Evolutionary conservation across 2,329 filamentous ascomycete species (phyloP).

Genomic region (Alternaria gaisen): DNA sequence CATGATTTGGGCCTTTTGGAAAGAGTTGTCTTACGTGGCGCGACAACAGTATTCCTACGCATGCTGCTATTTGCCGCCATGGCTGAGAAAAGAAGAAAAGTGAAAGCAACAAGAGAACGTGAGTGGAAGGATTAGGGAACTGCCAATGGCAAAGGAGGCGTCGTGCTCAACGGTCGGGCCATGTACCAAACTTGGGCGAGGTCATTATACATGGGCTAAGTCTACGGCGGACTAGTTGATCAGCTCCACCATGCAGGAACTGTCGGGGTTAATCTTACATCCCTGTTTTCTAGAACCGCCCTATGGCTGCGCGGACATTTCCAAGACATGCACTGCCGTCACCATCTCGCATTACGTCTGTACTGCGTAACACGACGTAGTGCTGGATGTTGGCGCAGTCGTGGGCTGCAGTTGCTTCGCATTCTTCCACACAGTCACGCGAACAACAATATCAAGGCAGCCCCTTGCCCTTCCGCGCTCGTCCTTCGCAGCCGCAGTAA

Average conservation of each 20-base stretch:
- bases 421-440: not conserved
- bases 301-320: constrained; percentile 24
- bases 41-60: constrained; percentile 32
- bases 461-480: constrained; percentile 5
- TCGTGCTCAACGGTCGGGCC: constrained; percentile 4
- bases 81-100: not conserved
- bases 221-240: constrained; percentile 19
- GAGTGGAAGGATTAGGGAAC: not conserved
- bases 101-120: not conserved
- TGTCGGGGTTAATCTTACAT: constrained; percentile 13
- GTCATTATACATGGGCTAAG: constrained; percentile 24
- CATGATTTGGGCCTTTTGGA: constrained; percentile 7
- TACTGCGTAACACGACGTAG: not conserved
- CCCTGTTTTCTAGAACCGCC: constrained; percentile 25
- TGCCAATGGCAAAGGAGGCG: constrained; percentile 22
- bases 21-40: constrained; percentile 31
- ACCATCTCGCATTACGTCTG: constrained; percentile 5
- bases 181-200: constrained; percentile 17
- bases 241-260: constrained; percentile 30
- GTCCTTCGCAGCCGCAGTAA: not conserved
- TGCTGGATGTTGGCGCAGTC: not conserved
- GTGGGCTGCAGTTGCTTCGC: not conserved
- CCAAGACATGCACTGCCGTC: constrained; percentile 13
- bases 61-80: constrained; percentile 41
- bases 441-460: constrained; percentile 23